Evolutionary conservation across 371 early-diverging fungal genomes (phyloP), one percentile per base, ranked within the genome.

Genomic region (Mortierella sp.): DNA sequence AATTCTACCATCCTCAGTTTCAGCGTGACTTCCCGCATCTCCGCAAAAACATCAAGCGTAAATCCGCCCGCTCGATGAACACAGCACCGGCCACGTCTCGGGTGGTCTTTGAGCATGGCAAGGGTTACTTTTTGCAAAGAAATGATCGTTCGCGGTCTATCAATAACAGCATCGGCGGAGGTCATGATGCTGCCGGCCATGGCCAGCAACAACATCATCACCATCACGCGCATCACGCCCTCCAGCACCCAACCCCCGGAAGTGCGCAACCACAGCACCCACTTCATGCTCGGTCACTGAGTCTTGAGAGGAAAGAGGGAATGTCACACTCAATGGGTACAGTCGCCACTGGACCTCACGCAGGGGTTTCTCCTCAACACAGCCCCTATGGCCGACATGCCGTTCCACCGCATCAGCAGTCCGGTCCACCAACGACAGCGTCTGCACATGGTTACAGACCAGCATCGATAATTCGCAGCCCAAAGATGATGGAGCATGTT

Each of bases 21-120:
- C 75, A 75, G 25, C 70, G 75, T 30, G 75, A 75, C 52, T 63
- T 63, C 23, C 75, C 75, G 25, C 75, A 75, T 43, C 45, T 75
- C 45, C 51, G 75, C 6, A 62, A 66, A 14, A 66, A 70, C 21
- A 75, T 75, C 26, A 75, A 75, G 52, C 75, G 75, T 46, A 75
- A 75, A 25, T 75, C 75, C 7, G 70, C 71, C 0, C 46, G 75
- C 30, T 63, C 70, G 1, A 70, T 66, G 56, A 70, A 63, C 64
- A 61, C 66, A 7, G 70, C 71, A 6, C 74, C 74, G 1, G 63
- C 75, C 3, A 70, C 75, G 1, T 70, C 75, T 2, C 57, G 75
- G 45, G 71, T 75, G 19, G 67, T 75, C 18, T 75, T 70, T 62
- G 75, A 75, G 57, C 75, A 70, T 50, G 75, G 70, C n/a, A 75